These are phyloP conservation scores for Danielozyma ontarioensis DNA, from an alignment of 805 yeast species.

Conservation along the genomic window DNA sequence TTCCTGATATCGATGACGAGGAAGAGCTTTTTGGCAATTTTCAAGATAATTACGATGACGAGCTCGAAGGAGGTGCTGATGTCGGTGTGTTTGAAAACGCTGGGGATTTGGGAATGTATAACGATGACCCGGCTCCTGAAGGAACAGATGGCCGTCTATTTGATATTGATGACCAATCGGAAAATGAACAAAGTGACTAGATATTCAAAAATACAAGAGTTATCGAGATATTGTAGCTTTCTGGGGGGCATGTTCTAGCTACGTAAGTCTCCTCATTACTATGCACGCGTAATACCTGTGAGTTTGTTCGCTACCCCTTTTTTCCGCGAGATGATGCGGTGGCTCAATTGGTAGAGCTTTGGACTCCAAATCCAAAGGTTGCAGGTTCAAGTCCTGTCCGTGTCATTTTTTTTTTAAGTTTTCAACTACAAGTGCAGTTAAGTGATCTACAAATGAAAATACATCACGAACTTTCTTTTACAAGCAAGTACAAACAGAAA, in stretches of 20 bases:
- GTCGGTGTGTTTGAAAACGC: slow-evolving; percentile 14
- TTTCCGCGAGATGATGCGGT: neutral
- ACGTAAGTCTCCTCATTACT: neutral
- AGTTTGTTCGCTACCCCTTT: too few species aligned
- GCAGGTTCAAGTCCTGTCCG: neutral
- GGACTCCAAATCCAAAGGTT: neutral
- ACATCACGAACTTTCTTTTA: too few species aligned
- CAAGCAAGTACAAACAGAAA: too few species aligned
- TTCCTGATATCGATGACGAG: slow-evolving; percentile 35
- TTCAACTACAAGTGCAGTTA: too few species aligned
- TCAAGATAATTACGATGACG: slow-evolving; percentile 37
- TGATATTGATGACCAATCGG: slow-evolving; percentile 25
- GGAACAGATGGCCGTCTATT: slow-evolving; percentile 23
- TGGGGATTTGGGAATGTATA: slow-evolving; percentile 8
- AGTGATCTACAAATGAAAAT: too few species aligned
- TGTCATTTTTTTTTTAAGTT: neutral
- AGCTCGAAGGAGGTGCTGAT: slow-evolving; percentile 26
- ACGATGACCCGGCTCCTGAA: slow-evolving; percentile 6
- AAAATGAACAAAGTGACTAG: slow-evolving; percentile 7
- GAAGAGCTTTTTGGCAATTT: slow-evolving; percentile 38
- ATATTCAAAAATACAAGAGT: neutral
- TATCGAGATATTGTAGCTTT: too few species aligned
- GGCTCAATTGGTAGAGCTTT: neutral
- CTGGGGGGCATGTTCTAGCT: neutral
- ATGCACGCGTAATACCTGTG: too few species aligned